phyloP scores from a whole-genome alignment of 2,329 filamentous ascomycete species.

The Fusarium gaditjirri region DNA sequence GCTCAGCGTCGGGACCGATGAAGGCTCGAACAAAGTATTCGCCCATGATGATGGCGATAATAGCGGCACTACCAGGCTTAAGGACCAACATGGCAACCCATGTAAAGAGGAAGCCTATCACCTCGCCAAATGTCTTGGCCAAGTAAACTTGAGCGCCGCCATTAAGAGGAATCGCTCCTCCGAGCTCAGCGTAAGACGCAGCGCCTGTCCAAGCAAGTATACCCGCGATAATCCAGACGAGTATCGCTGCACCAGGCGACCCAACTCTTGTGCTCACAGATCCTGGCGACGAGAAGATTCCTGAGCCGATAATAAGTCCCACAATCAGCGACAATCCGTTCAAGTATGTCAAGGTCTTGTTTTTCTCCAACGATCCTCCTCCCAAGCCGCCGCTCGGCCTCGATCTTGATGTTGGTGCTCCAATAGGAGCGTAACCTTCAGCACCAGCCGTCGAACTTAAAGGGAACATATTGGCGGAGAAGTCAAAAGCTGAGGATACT shows the following conservation, averaged over 20 bases:
- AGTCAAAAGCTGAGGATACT: slow-evolving; percentile 93
- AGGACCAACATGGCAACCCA: slow-evolving; percentile 96
- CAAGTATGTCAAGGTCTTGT: slow-evolving; percentile 94
- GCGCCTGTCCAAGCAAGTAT: slow-evolving; percentile 95
- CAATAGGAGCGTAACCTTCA: slow-evolving; percentile 84
- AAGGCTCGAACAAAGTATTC: slow-evolving; percentile 93
- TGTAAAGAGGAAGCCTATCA: slow-evolving; percentile 92
- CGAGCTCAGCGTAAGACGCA: slow-evolving; percentile 93
- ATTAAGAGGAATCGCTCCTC: slow-evolving; percentile 94
- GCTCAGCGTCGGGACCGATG: slow-evolving; percentile 85
- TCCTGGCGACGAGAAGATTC: slow-evolving; percentile 94
- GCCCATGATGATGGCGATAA: slow-evolving; percentile 97
- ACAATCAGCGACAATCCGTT: slow-evolving; percentile 93
- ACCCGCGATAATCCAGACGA: slow-evolving; percentile 95
- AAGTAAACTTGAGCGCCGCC: slow-evolving; percentile 94
- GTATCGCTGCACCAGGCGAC: slow-evolving; percentile 86
- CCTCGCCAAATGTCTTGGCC: slow-evolving; percentile 94
- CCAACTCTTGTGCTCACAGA: slow-evolving; percentile 93
- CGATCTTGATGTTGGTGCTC: slow-evolving; percentile 72
- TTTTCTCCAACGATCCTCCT: slow-evolving; percentile 89
- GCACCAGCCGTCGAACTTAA: slow-evolving; percentile 81
- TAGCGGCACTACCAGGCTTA: slow-evolving; percentile 92
- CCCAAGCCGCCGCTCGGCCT: slow-evolving; percentile 63
- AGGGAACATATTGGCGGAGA: slow-evolving; percentile 91
- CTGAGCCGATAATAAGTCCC: slow-evolving; percentile 93